A percentile compares a stretch with the other conserved stretches of the same genome.
Conservation (phyloP, 129 eudicot species). For the Flaveria sonorensis region DNA sequence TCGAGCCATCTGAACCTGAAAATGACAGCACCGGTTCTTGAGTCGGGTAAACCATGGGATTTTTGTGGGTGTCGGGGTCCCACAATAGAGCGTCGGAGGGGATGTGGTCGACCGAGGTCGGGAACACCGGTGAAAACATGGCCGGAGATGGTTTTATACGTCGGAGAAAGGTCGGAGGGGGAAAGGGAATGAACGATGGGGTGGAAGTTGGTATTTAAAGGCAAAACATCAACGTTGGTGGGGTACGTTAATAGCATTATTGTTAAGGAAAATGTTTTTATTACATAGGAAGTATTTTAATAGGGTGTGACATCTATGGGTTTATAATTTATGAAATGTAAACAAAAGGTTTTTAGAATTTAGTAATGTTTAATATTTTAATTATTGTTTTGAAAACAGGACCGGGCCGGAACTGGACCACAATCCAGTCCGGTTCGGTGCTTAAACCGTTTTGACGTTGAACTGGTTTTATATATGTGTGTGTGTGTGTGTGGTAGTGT, state of each 20-base stretch:
- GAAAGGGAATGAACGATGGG: constrained; percentile 82
- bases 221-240: constrained; percentile 18
- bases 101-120: constrained; percentile 19
- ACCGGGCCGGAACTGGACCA: too few species aligned
- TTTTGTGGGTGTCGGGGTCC: constrained; percentile 42
- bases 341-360: not conserved
- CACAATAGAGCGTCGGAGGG: constrained; percentile 46
- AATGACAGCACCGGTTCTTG: constrained; percentile 55
- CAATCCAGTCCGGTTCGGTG: too few species aligned
- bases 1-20: constrained; percentile 50
- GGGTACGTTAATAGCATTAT: constrained; percentile 40
- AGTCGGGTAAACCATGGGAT: constrained; percentile 31
- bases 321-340: not conserved
- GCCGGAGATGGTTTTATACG: constrained; percentile 45
- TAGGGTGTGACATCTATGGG: constrained; percentile 6
- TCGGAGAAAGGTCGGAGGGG: constrained; percentile 51
- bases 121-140: constrained; percentile 66
- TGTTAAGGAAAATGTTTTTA: constrained; percentile 17
- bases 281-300: not conserved
- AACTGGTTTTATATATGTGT: too few species aligned
- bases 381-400: too few species aligned
- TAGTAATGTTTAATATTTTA: not conserved
- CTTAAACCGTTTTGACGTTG: too few species aligned
- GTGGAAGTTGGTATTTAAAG: constrained; percentile 62
- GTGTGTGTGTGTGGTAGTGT: too few species aligned